These are phyloP conservation scores for Colletotrichum aenigma DNA, from an alignment of 2,329 filamentous ascomycete genomes.

Conservation along the genomic window DNA sequence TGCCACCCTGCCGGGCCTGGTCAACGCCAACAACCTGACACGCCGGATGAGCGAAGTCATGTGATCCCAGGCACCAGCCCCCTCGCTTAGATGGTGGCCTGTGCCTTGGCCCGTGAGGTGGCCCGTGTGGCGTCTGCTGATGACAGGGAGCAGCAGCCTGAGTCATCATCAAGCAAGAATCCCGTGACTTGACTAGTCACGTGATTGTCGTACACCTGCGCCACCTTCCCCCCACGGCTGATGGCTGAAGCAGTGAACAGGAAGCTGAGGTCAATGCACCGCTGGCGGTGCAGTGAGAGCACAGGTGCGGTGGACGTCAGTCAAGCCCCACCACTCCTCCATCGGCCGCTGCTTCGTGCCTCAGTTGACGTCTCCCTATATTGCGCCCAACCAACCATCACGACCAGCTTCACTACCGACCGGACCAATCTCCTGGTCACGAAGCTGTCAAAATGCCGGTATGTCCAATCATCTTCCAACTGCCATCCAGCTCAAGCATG, in stretches of 20 bases:
- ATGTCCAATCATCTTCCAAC: conserved; percentile 26
- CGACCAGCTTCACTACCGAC: conserved; percentile 21
- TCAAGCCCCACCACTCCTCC: conserved; percentile 15
- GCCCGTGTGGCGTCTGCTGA: background rate
- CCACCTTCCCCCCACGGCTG: background rate
- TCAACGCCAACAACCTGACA: conserved; percentile 26
- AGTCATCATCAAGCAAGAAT: background rate
- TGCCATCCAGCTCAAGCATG: background rate
- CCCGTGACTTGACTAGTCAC: background rate
- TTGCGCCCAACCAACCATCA: conserved; percentile 7
- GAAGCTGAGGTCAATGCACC: background rate
- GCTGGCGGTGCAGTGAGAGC: background rate
- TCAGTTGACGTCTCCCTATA: conserved; percentile 1
- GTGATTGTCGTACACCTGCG: background rate
- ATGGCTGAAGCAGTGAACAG: background rate
- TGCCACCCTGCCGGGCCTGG: conserved; percentile 18
- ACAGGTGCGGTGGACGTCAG: conserved; percentile 14
- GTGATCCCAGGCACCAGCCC: conserved; percentile 39
- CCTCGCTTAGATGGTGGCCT: conserved; percentile 18
- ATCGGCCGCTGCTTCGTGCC: background rate
- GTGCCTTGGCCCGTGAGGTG: background rate
- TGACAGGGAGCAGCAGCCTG: background rate
- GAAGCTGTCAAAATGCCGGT: conserved; percentile 50
- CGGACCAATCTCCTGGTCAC: conserved; percentile 4
- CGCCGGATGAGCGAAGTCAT: conserved; percentile 40